Evolutionary conservation across 1,139 yeast genomes (phyloP).

Genomic region (Magnusiomyces clavatus): DNA sequence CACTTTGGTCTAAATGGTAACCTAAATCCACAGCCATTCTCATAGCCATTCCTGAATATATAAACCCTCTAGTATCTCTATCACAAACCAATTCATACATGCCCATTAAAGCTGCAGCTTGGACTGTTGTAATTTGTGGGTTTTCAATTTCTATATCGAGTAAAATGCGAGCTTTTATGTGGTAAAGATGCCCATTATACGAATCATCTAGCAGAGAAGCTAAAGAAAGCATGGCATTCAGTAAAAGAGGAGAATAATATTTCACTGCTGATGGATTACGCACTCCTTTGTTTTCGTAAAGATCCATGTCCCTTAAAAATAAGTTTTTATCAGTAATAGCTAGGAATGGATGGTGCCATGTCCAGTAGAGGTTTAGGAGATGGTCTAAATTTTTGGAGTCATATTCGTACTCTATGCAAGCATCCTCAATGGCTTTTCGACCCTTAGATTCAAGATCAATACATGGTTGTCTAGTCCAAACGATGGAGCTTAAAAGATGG

Average conservation of each 20-base stretch:
- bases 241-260: constrained; percentile 20
- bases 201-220: constrained; percentile 20
- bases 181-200: constrained; percentile 10
- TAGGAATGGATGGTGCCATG: constrained; percentile 24
- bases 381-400: constrained; percentile 16
- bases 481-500: constrained; percentile 12
- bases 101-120: constrained; percentile 20
- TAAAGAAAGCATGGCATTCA: constrained; percentile 22
- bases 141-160: constrained; percentile 14
- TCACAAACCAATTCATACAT: constrained; percentile 23
- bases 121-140: constrained; percentile 21
- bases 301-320: constrained; percentile 19
- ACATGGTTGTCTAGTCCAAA: constrained; percentile 12
- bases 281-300: constrained; percentile 6
- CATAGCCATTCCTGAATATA: constrained; percentile 25
- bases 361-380: constrained; percentile 22
- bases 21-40: constrained; percentile 25
- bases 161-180: constrained; percentile 13
- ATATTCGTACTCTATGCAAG: constrained; percentile 13
- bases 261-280: constrained; percentile 11
- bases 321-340: constrained; percentile 18
- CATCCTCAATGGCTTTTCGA: constrained; percentile 11
- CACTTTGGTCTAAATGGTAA: constrained; percentile 20
- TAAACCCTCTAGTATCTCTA: constrained; percentile 23
- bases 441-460: constrained; percentile 13